Base-by-base conservation (phyloP, 352 stramenopile genomes). In the Phytophthora hibernalis region DNA sequence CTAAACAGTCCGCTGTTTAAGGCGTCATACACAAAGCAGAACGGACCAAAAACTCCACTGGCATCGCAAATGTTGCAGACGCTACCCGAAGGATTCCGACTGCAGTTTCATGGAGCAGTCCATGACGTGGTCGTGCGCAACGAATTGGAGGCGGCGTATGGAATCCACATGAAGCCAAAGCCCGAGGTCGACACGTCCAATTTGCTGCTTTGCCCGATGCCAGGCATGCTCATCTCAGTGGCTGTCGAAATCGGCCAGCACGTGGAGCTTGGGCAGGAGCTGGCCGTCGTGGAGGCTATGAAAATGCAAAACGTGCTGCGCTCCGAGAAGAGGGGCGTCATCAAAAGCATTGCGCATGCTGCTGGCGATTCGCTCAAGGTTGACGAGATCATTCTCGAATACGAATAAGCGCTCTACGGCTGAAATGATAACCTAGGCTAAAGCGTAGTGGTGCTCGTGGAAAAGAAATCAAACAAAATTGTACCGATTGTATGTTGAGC, bases 271-370 rank as follows among this genome's bases (percentile, higher is more conserved):
- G 96, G 95, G 31, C 92, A 99, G 74, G 90, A 98, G 48, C 76
- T 99, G 9, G 96, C 92, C 45, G 88, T 99, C 24, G 91, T 99
- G 20, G 96, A 99, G 73, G 97, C 97, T 15, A 99, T 99, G 97
- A 99, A 99, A 77, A 99, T 99, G 97, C 96, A 98, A 80, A 99
- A 99, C 73, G 89, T 98, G 31, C 82, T 99, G 35, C 90, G 91
- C 20, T 93, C 96, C 13, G 83, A 97, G 71, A 95, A 94, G 71
- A 84, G 76, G n/a, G 93, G 90, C 35, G 62, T 89, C 18, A 87
- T 99, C 65, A 90, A 87, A 48, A 90, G 82, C 38, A 80, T 98
- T 58, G 74, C 81, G 33, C 83, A 83, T 49, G 59, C 80, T 42
- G 82, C 89, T n/a, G 97, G 97, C 24, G 82, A 90, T 31, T 94